Evolutionary conservation across 495 filamentous ascomycete genomes (phyloP).

Genomic region (Podospora conica): DNA sequence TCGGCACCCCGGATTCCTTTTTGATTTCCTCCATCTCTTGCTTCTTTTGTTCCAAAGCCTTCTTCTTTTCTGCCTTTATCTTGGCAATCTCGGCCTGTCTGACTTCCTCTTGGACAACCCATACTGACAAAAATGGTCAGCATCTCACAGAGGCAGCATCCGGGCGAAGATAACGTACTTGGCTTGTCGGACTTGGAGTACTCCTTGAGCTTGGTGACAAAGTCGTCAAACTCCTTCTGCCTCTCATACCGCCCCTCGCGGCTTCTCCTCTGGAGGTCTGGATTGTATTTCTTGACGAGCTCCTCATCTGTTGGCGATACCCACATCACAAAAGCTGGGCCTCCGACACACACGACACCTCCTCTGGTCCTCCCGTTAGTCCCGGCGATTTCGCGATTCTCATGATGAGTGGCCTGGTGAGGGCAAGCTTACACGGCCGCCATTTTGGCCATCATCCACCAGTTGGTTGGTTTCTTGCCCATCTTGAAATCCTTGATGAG

Average conservation of each 20-base stretch:
- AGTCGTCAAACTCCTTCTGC: conserved; percentile 82
- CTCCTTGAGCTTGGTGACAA: conserved; percentile 74
- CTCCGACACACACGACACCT: conserved; percentile 64
- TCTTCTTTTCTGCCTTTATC: conserved; percentile 39
- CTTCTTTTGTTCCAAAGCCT: conserved; percentile 45
- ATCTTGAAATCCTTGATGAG: conserved; percentile 11
- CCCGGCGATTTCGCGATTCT: not conserved
- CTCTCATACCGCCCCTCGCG: conserved; percentile 64
- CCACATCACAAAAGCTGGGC: conserved; percentile 75
- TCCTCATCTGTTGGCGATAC: conserved; percentile 86
- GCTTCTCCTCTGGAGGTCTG: conserved; percentile 80
- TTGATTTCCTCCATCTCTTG: conserved; percentile 51
- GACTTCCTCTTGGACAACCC: conserved; percentile 62
- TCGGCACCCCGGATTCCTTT: conserved; percentile 35
- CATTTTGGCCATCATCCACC: conserved; percentile 35
- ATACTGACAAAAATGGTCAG: conserved; percentile 43
- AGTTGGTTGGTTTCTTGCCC: conserved; percentile 31
- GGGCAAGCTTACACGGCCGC: conserved; percentile 21
- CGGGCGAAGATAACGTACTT: conserved; percentile 34
- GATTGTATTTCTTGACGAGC: conserved; percentile 85
- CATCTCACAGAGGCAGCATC: not conserved
- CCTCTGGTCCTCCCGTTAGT: conserved; percentile 46
- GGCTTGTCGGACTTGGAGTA: conserved; percentile 88
- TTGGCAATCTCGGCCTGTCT: conserved; percentile 33
- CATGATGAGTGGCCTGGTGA: not conserved